Base-by-base conservation (phyloP, 345 rosid species). In the Boechera retrofracta region DNA sequence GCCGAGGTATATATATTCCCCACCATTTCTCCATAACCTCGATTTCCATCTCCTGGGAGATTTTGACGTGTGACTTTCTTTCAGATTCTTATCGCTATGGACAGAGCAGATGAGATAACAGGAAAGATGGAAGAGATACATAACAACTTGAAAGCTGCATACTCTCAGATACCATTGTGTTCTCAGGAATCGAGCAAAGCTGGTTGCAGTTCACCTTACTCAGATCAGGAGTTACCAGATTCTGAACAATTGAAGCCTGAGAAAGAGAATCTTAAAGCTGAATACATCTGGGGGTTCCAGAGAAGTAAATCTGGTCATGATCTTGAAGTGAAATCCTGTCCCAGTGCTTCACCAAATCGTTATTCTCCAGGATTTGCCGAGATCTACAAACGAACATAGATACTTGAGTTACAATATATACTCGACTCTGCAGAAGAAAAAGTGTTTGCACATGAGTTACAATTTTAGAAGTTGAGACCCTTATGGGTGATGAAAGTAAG, bases 11-110 rank as follows among this genome's bases (percentile, higher is more conserved):
- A 74, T 5, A 52, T 59, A 54, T 5, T 9, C 1, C 52, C 15
- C 28, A 2, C 15, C 28, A 2, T 41, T 31, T 39, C n/a, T 4
- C 6, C 26, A 42, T 33, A 57, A 41, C 52, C 47, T 52, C 42
- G 53, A 44, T 16, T 16, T 16, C 16, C 16, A 16, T 16, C 16
- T 16, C 16, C 16, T 16, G 16, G 16, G 73, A 55, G 71, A 55
- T 69, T 64, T 80, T 76, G 72, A 80, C 69, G 74, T 36, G 58
- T 67, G 64, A 49, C 47, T 76, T 64, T 57, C 55, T 51, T 55
- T 49, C 77, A 91, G 99, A 79, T 84, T 70, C 89, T 95, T 28
- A 83, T 88, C 3, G 89, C 90, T 76, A 85, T 92, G 99, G 99
- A 95, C 89, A 81, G 86, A 76, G 81, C 74, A 54, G 96, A 95